Evolutionary conservation across 2,329 filamentous ascomycete species (phyloP), one percentile per base, ranked within the genome.

Genomic region (Penicillium sp.): DNA sequence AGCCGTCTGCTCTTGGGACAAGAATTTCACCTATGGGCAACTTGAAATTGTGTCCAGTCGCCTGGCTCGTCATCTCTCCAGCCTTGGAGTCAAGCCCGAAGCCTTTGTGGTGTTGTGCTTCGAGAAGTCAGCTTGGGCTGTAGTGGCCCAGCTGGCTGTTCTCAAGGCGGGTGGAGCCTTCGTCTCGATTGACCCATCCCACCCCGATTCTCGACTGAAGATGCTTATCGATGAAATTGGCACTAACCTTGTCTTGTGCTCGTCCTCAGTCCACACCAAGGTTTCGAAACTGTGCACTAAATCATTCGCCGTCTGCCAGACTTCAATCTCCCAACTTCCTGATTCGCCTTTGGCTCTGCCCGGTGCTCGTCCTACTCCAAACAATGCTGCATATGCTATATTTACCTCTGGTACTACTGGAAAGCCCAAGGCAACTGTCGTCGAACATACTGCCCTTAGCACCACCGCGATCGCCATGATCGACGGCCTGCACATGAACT

Each of bases 361-460:
- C 16, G 46, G 57, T 1, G 45, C 46, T 2, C 60, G 52, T 1
- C 58, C 65, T 25, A 64, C 39, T 3, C 62, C 69, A 3, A 46
- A 56, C 2, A 72, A 70, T 50, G 66, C 69, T 21, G 85, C 85
- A 0, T 88, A 86, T 35, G 46, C 45, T 8, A 50, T 54, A 10
- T 54, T 54, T 23, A 54, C 51, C 0, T 81, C 81, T 3, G 81
- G 82, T 0, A 82, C 81, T 0, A 81, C 82, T 1, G 80, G 79
- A 46, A 79, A 77, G 48, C 82, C 83, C 0, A 84, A 84, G 54
- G 85, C 84, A 1, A 81, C 86, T 13, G 82, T 86, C 18, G 82
- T 87, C 56, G 82, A 82, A 8, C 86, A 89, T 61, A 73, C 74
- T 0, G 79, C 83, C 1, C 75, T 87, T 1, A 81, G 82, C 1